Evolutionary conservation across 768 basidiomycete species (phyloP).

Genomic region (Phaeotremella skinneri): DNA sequence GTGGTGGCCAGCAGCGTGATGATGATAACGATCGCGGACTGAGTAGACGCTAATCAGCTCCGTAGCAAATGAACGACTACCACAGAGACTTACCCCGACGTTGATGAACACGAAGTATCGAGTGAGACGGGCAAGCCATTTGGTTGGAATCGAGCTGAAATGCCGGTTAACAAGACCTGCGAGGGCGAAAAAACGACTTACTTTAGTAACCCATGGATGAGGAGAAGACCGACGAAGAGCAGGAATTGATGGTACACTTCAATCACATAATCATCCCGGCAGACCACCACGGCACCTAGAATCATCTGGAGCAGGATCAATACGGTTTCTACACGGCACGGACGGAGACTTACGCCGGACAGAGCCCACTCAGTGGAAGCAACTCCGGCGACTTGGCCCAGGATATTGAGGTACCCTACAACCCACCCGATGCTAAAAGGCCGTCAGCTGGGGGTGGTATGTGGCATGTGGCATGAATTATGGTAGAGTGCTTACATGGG

Average conservation of each 20-base stretch:
- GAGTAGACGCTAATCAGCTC: neutral
- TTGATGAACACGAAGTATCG: slow-evolving; percentile 72
- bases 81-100: slow-evolving; percentile 58
- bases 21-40: slow-evolving; percentile 73
- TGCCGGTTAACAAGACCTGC: neutral
- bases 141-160: slow-evolving; percentile 57
- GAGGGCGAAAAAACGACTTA: slow-evolving; percentile 44
- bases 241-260: slow-evolving; percentile 73
- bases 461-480: neutral
- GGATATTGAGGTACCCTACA: slow-evolving; percentile 49
- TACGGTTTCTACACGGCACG: neutral
- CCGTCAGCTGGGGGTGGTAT: neutral
- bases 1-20: slow-evolving; percentile 72
- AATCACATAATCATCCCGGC: slow-evolving; percentile 60
- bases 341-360: slow-evolving; percentile 16
- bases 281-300: slow-evolving; percentile 26
- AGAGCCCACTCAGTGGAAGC: slow-evolving; percentile 79
- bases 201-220: slow-evolving; percentile 70
- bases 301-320: slow-evolving; percentile 41
- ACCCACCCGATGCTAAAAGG: slow-evolving; percentile 50
- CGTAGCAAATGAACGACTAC: neutral
- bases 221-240: slow-evolving; percentile 70
- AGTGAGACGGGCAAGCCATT: slow-evolving; percentile 70
- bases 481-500: slow-evolving; percentile 37
- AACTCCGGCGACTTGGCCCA: slow-evolving; percentile 64